Evolutionary conservation across 148 eudicot genomes (phyloP).

Genomic region (Rhododendron kiyosumense): DNA sequence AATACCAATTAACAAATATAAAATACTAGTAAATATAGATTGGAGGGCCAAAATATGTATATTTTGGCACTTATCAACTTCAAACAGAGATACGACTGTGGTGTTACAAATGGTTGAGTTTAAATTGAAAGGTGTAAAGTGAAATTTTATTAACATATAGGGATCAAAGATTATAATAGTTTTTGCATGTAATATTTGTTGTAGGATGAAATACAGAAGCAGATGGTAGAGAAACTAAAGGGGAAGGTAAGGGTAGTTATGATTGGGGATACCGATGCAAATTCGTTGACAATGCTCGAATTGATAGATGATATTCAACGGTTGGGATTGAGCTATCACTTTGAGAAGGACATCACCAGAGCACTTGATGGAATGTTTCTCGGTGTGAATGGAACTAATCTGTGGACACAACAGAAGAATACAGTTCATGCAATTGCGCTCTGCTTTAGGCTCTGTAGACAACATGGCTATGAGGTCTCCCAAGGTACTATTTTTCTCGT

Average conservation of each 20-base stretch:
- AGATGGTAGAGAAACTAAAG: constrained; percentile 13
- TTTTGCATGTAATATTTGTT: not conserved
- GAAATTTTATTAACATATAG: not conserved
- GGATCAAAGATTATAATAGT: too few species aligned
- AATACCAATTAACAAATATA: too few species aligned
- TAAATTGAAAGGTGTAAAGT: too few species aligned
- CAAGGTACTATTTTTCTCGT: constrained; percentile 7
- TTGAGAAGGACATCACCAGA: constrained; percentile 8
- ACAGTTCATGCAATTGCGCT: constrained; percentile 11
- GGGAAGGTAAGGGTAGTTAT: constrained; percentile 11
- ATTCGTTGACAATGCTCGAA: constrained; percentile 12
- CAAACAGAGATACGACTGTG: too few species aligned
- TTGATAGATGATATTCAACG: constrained; percentile 29
- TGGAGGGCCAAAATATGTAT: too few species aligned
- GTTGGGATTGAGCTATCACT: constrained; percentile 24
- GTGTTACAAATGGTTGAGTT: too few species aligned
- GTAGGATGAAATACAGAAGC: not conserved
- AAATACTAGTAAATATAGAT: too few species aligned
- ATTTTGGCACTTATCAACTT: too few species aligned
- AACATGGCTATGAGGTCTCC: constrained; percentile 17
- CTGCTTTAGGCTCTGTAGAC: constrained; percentile 14
- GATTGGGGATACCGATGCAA: constrained; percentile 9
- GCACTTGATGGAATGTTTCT: constrained; percentile 8
- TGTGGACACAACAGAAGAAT: too few species aligned
- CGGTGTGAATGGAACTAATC: not conserved